phyloP scores from a whole-genome alignment of 2,329 filamentous ascomycete species.

The Cercospora sp. region DNA sequence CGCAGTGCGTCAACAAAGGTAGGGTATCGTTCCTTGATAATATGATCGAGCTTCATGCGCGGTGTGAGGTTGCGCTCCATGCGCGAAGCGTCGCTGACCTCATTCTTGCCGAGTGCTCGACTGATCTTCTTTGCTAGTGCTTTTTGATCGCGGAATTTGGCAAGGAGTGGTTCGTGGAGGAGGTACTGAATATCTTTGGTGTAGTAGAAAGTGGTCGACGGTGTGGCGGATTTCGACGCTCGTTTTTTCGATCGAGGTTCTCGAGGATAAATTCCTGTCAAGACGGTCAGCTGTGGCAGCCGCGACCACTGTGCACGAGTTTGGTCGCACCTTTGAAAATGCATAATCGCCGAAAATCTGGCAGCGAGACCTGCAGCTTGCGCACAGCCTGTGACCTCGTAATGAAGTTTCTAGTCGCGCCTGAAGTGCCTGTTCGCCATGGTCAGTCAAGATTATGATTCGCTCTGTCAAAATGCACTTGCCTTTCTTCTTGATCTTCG shows the following conservation, averaged over 20 bases:
- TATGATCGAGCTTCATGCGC: slow-evolving; percentile 88
- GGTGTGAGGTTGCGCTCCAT: slow-evolving; percentile 90
- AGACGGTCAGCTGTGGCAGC: not conserved
- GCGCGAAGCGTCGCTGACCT: slow-evolving; percentile 83
- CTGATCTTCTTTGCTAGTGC: slow-evolving; percentile 96
- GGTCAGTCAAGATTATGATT: not conserved
- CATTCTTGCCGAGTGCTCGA: slow-evolving; percentile 84
- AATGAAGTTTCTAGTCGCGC: too few relatives aligned
- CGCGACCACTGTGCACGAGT: not conserved
- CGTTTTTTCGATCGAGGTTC: slow-evolving; percentile 98
- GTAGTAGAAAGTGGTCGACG: slow-evolving; percentile 87
- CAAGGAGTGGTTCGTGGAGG: slow-evolving; percentile 89
- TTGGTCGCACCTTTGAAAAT: slow-evolving; percentile 81
- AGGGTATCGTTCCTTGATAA: slow-evolving; percentile 96
- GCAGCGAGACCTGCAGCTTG: slow-evolving; percentile 95
- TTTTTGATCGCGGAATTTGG: slow-evolving; percentile 97
- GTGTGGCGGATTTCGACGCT: slow-evolving; percentile 84
- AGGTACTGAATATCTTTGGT: slow-evolving; percentile 98
- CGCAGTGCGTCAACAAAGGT: slow-evolving; percentile 92
- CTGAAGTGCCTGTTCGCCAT: slow-evolving; percentile 61
- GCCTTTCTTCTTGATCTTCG: slow-evolving; percentile 86
- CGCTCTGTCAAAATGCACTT: slow-evolving; percentile 24
- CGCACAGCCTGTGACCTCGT: slow-evolving; percentile 95
- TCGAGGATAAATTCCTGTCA: slow-evolving; percentile 81
- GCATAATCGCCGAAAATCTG: slow-evolving; percentile 95